Conservation (phyloP, 2,329 filamentous ascomycete species). For the Aspergillus quadricinctus region DNA sequence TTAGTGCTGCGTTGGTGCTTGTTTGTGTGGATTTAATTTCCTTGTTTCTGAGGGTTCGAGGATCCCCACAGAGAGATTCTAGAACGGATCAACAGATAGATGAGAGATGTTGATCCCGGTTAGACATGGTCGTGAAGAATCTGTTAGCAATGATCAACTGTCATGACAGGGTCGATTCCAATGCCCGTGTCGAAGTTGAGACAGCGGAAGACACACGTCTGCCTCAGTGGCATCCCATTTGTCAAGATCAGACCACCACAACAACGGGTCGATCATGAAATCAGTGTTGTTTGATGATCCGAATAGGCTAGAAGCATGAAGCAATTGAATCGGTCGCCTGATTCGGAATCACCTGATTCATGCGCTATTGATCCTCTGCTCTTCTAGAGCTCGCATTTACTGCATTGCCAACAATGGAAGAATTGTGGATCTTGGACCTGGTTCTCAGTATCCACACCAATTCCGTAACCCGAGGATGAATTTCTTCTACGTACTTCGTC, state of each 20-base stretch:
- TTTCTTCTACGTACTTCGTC: too few relatives aligned
- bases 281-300: neutral
- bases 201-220: neutral
- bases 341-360: neutral
- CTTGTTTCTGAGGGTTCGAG: neutral
- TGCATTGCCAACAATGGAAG: neutral
- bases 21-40: neutral
- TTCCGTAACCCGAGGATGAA: neutral
- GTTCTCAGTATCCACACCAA: neutral
- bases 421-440: neutral
- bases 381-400: neutral
- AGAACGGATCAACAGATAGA: neutral
- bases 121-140: neutral
- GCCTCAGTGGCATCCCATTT: neutral
- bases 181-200: neutral
- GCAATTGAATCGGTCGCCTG: neutral
- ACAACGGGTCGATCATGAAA: neutral
- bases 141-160: neutral
- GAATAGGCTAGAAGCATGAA: neutral
- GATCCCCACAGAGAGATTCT: neutral
- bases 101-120: neutral
- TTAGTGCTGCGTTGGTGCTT: neutral
- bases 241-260: neutral
- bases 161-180: neutral
- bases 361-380: neutral